phyloP scores from a whole-genome alignment of 1,284 basidiomycete genomes.

The Sporisorium graminicola region DNA sequence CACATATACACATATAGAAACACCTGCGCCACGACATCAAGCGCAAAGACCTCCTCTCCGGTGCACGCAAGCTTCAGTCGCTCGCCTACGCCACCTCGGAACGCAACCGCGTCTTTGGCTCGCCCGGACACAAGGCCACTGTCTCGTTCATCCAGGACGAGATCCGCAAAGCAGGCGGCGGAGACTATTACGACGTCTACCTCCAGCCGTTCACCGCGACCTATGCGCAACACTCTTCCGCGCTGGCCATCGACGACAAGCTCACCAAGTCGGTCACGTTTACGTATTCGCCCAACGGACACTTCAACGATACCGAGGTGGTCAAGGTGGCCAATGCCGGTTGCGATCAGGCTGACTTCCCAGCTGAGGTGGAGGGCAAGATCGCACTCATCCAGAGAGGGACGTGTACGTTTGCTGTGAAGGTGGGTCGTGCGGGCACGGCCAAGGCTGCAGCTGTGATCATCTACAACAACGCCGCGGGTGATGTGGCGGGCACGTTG shows the following conservation, averaged over 20 bases:
- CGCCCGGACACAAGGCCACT: constrained; percentile 39
- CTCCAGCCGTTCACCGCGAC: constrained; percentile 44
- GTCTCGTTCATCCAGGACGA: constrained; percentile 32
- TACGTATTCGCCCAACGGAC: constrained; percentile 40
- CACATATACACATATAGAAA: constrained; percentile 18
- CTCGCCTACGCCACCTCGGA: constrained; percentile 27
- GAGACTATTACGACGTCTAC: constrained; percentile 39
- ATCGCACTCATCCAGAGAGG: constrained; percentile 41
- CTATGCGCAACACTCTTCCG: constrained; percentile 28
- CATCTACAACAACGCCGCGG: constrained; percentile 38
- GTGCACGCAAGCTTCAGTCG: constrained; percentile 22
- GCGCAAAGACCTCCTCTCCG: constrained; percentile 25
- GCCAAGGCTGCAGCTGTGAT: constrained; percentile 35
- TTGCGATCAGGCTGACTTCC: constrained; percentile 35
- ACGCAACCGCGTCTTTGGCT: constrained; percentile 45
- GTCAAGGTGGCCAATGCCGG: constrained; percentile 39
- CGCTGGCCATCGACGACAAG: constrained; percentile 32
- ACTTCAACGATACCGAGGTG: constrained; percentile 22
- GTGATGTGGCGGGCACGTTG: constrained; percentile 32
- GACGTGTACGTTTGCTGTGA: constrained; percentile 25
- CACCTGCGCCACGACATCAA: constrained; percentile 33
- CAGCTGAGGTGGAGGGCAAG: constrained; percentile 27
- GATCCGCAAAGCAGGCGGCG: constrained; percentile 13
- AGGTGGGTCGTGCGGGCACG: constrained; percentile 32
- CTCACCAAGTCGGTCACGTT: constrained; percentile 21